Percentiles rank a stretch among this genome's conserved stretches.
These are phyloP conservation scores for Marsdenia floribunda DNA, from an alignment of 257 asterid genomes.

Conservation along the genomic window DNA sequence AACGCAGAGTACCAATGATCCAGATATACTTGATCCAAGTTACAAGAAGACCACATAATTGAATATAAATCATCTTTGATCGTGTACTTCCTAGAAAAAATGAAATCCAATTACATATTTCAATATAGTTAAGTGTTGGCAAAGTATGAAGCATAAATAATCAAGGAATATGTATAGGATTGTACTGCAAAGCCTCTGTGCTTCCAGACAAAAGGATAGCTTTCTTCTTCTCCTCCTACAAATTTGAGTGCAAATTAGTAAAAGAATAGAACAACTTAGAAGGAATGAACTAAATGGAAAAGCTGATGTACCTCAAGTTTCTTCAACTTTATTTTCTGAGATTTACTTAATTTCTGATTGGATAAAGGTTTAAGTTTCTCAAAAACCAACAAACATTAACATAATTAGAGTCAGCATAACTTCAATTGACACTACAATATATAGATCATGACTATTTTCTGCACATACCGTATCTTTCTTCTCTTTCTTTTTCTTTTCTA, in stretches of 20 bases:
- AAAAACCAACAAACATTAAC: constrained; percentile 23
- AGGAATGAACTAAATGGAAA: not conserved
- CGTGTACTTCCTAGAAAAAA: constrained; percentile 68
- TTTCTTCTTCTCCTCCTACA: too few relatives aligned
- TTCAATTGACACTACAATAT: not conserved
- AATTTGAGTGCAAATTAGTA: constrained; percentile 10
- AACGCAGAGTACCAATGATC: constrained; percentile 8
- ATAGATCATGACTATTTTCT: not conserved
- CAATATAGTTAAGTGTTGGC: not conserved
- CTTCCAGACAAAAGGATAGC: constrained; percentile 68
- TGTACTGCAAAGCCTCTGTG: constrained; percentile 69
- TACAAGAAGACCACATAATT: constrained; percentile 85
- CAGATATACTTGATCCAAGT: constrained; percentile 74
- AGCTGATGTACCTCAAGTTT: constrained; percentile 59
- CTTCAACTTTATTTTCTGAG: constrained; percentile 75
- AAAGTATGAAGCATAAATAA: not conserved
- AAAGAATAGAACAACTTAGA: not conserved
- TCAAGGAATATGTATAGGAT: constrained; percentile 9
- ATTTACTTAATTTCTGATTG: constrained; percentile 53
- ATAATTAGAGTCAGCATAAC: not conserved
- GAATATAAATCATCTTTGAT: constrained; percentile 62
- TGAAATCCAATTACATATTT: not conserved
- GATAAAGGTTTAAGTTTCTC: constrained; percentile 23
- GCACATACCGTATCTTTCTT: constrained; percentile 41
- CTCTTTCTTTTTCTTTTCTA: constrained; percentile 39